Base-by-base conservation (phyloP, 2,329 filamentous ascomycete genomes). In the Talaromyces sp. region DNA sequence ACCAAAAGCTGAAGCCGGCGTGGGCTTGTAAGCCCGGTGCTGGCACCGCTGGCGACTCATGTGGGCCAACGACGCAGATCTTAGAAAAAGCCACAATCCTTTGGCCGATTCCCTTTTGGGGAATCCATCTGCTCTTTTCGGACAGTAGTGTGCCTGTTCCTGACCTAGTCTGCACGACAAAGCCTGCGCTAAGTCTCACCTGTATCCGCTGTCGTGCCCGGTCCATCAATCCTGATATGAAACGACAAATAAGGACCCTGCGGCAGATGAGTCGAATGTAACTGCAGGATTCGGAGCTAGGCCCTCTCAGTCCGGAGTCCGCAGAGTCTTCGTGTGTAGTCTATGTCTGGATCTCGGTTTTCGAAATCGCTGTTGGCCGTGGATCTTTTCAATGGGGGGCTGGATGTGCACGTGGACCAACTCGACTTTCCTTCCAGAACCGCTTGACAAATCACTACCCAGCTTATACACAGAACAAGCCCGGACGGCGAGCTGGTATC, bases 51-150 rank as follows among this genome's bases (percentile, higher is more conserved):
- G 50, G 50, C 50, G 28, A 53, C 28, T 33, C 44, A 30, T 34
- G 52, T 59, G 52, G 50, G 34, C 57, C 27, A 56, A 27, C 34
- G 34, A 34, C 40, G 61, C 61, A 62, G 61, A 62, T 62, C 61
- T 62, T 62, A 62, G 56, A 51, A 47, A 42, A 62, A 56, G 61
- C 57, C 61, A 62, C 56, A 53, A 62, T 62, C 61, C 61, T 59
- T 62, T 44, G 57, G 27, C 23, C 56, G 47, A 59, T 53, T 40
- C 30, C 50, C 27, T 53, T 53, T 53, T 53, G 27, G 27, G 50
- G 50, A 10, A 53, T 5, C 27, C 31, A 8, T 31, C 14, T 53
- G 50, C 50, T 33, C 14, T 47, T 27, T 47, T 18, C 10, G 10
- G 44, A 27, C 7, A 18, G 18, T 47, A 10, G 10, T 18, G 23